Percentiles rank a stretch among this genome's conserved stretches.
These are phyloP conservation scores for Plenodomus tracheiphilus DNA, from an alignment of 2,329 filamentous ascomycete species.

Conservation along the genomic window DNA sequence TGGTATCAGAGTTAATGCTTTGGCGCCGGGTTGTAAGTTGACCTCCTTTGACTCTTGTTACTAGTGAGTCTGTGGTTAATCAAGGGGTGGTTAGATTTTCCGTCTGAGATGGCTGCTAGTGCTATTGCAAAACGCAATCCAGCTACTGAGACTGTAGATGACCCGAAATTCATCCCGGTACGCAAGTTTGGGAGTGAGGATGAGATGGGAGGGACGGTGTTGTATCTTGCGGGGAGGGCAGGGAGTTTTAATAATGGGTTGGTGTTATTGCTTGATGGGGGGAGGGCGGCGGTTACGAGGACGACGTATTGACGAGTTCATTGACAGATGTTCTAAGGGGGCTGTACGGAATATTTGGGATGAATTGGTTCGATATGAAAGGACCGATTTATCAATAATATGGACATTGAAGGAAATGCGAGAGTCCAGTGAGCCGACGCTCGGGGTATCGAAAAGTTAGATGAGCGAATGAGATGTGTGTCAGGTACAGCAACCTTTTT, in stretches of 20 bases:
- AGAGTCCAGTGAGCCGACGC: not conserved
- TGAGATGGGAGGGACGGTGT: conserved; percentile 50
- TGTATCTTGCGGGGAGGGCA: conserved; percentile 50
- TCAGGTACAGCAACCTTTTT: not conserved
- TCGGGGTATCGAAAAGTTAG: not conserved
- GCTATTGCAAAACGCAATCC: conserved; percentile 1
- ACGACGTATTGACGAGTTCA: conserved; percentile 21
- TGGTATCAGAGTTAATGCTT: conserved; percentile 53
- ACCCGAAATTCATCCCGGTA: conserved; percentile 12
- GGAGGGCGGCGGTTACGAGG: conserved; percentile 10
- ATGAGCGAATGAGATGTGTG: not conserved
- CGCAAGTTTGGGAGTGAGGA: conserved; percentile 44
- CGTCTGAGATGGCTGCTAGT: conserved; percentile 16
- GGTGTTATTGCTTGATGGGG: conserved; percentile 18
- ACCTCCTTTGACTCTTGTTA: not conserved
- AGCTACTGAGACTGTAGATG: conserved; percentile 1
- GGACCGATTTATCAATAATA: not conserved
- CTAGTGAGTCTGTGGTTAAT: not conserved
- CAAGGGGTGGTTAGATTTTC: conserved; percentile 9
- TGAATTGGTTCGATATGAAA: not conserved
- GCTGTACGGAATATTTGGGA: too few species aligned
- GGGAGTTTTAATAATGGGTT: conserved; percentile 41
- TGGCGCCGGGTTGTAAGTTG: conserved; percentile 49
- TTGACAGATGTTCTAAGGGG: too few species aligned
- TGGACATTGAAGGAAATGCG: not conserved